Percentiles rank a stretch among this genome's conserved stretches.
These are phyloP conservation scores for Microcyclosporella mali DNA, from an alignment of 2,329 filamentous ascomycete genomes.

Conservation along the genomic window DNA sequence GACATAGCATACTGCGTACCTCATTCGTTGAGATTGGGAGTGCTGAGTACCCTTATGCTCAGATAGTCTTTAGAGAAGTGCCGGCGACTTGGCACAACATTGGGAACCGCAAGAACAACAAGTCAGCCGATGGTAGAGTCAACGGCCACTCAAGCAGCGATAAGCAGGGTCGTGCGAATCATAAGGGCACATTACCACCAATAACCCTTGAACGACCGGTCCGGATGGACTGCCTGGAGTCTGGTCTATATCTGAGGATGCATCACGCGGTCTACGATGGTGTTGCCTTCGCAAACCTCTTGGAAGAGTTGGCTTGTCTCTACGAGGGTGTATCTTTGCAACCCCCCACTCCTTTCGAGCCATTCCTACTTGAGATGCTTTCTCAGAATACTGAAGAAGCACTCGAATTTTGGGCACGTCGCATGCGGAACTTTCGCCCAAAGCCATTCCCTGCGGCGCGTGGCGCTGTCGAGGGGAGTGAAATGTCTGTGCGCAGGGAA, in stretches of 20 bases:
- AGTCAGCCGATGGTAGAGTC: background rate
- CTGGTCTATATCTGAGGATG: constrained; percentile 45
- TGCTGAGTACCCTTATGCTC: constrained; percentile 58
- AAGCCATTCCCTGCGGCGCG: constrained; percentile 32
- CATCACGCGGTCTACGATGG: constrained; percentile 89
- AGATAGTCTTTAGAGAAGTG: constrained; percentile 58
- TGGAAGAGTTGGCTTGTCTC: constrained; percentile 62
- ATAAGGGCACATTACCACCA: background rate
- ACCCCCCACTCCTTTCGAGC: constrained; percentile 50
- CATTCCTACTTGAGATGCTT: constrained; percentile 58
- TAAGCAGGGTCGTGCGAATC: constrained; percentile 2
- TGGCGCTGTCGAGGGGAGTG: background rate
- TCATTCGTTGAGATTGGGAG: constrained; percentile 64
- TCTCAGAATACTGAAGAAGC: constrained; percentile 43
- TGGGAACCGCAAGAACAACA: background rate
- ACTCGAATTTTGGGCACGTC: constrained; percentile 60
- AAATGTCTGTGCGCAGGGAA: constrained; percentile 5
- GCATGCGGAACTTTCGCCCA: constrained; percentile 50
- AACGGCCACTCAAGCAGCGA: constrained; percentile 4
- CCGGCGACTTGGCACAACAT: constrained; percentile 36
- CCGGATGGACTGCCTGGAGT: constrained; percentile 7
- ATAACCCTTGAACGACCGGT: constrained; percentile 10
- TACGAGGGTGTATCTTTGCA: constrained; percentile 47
- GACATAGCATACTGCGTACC: constrained; percentile 74
- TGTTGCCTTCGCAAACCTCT: constrained; percentile 63